A percentile compares a stretch with the other conserved stretches of the same genome.
Conservation (phyloP, 2,329 filamentous ascomycete genomes). For the Salinomyces thailandicus region DNA sequence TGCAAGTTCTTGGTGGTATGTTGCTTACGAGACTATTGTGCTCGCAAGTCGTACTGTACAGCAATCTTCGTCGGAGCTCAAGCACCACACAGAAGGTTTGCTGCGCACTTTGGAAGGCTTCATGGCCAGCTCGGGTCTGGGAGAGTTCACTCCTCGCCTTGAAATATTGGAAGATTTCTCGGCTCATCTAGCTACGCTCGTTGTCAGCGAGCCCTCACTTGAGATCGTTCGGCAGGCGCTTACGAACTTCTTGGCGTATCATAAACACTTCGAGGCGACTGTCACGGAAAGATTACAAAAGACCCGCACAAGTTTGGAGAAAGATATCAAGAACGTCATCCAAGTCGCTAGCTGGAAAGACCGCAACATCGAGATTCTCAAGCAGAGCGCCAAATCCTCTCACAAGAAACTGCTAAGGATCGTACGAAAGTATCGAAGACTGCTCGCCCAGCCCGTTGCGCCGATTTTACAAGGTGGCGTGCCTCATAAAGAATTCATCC, state of each 20-base stretch:
- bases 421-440: constrained; percentile 75
- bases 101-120: constrained; percentile 70
- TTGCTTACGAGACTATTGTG: constrained; percentile 84
- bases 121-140: constrained; percentile 65
- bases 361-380: constrained; percentile 80
- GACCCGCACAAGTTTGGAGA: constrained; percentile 69
- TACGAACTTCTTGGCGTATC: constrained; percentile 67
- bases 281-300: constrained; percentile 55
- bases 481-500: neutral
- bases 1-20: constrained; percentile 89
- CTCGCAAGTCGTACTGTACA: constrained; percentile 33
- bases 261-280: constrained; percentile 56
- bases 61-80: constrained; percentile 31
- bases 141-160: constrained; percentile 65
- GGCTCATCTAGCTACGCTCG: constrained; percentile 54
- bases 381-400: constrained; percentile 80
- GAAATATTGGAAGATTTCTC: constrained; percentile 52
- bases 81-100: constrained; percentile 55
- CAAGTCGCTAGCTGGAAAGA: constrained; percentile 96
- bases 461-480: constrained; percentile 34
- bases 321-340: constrained; percentile 85
- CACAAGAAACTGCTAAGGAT: constrained; percentile 87
- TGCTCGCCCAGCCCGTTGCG: constrained; percentile 68
- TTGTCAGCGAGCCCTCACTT: constrained; percentile 44
- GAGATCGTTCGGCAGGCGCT: constrained; percentile 53